phyloP scores from a whole-genome alignment of 1,139 yeast species.

The Hemisphaericaspora xylofermentans region DNA sequence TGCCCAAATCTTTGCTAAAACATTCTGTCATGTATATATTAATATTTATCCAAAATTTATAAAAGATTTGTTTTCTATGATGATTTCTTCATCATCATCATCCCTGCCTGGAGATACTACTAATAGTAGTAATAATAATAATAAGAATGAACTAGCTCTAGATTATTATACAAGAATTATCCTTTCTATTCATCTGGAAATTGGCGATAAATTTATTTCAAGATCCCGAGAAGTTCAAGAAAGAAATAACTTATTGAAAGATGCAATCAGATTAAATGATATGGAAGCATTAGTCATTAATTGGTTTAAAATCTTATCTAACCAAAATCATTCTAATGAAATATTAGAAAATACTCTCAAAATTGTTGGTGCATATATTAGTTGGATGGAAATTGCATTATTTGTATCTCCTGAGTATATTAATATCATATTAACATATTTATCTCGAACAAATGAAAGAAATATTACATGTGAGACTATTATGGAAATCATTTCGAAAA shows the following conservation, averaged over 20 bases:
- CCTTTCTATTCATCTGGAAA: constrained; percentile 79
- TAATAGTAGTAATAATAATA: no score
- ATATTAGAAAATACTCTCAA: constrained; percentile 60
- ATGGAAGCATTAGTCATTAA: constrained; percentile 63
- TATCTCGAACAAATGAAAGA: constrained; percentile 45
- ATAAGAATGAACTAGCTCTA: constrained; percentile 43
- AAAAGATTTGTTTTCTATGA: constrained; percentile 49
- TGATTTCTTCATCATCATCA: no score
- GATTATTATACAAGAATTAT: constrained; percentile 79
- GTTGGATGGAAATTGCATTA: constrained; percentile 91
- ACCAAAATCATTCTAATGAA: constrained; percentile 32
- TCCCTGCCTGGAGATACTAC: neutral
- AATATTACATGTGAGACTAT: constrained; percentile 71
- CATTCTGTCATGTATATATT: constrained; percentile 69
- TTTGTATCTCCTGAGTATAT: constrained; percentile 70
- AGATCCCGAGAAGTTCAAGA: constrained; percentile 63
- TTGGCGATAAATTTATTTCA: constrained; percentile 85
- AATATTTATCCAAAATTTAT: constrained; percentile 66
- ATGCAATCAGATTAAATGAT: constrained; percentile 74
- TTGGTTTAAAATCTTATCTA: constrained; percentile 63
- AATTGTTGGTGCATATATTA: constrained; percentile 81
- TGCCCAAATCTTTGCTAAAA: constrained; percentile 67
- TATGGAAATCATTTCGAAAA: constrained; percentile 80
- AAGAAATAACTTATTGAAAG: constrained; percentile 73
- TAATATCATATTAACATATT: constrained; percentile 59